Evolutionary conservation across 352 stramenopile species (phyloP), one percentile per base, ranked within the genome.

Genomic region (Globisporangium takayamanum): DNA sequence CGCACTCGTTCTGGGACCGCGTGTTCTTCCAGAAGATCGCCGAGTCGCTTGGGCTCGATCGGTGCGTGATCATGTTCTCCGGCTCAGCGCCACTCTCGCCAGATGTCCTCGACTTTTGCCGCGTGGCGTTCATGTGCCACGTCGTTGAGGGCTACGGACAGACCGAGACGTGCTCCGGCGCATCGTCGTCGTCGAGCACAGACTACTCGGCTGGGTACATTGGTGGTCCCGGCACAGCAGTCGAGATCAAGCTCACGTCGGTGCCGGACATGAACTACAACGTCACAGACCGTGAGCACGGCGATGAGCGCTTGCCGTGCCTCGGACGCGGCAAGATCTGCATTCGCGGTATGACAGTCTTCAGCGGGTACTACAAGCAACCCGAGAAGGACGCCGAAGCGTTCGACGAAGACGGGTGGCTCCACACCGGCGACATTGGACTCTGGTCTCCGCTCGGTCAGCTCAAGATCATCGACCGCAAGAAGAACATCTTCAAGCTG

Each of bases 241-340:
- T 74, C 12, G 95, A 99, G 72, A 85, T 99, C 64, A 92, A 93
- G 30, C 84, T 99, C 22, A 87, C 89, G 39, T 92, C 98, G 50
- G 93, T 99, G n/a, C 89, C 91, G 0, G 96, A 99, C 53, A 99
- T 99, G 96, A 89, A 89, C 49, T 99, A 99, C 74, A 74, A 89
- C 36, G 87, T 82, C 60, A 77, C 73, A 0, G 89, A 97, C 67
- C 54, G 76, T 7, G 63, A 69, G 30, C 78, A 86, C 45, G 79
- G 72, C 47, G 70, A 81, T 39, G 60, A 67, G 7, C 50, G 49
- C 15, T 49, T 76, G 30, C 50, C 73, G 26, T 85, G 77, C 47
- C 55, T 87, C 25, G 76, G 78, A 0, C 64, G 82, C 12, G 81
- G 81, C 10, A 78, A 91, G 64, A 78, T 91, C 22, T 88, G 74